phyloP scores from a whole-genome alignment of 2,329 filamentous ascomycete species.

The Sphaerulina vaccinii region DNA sequence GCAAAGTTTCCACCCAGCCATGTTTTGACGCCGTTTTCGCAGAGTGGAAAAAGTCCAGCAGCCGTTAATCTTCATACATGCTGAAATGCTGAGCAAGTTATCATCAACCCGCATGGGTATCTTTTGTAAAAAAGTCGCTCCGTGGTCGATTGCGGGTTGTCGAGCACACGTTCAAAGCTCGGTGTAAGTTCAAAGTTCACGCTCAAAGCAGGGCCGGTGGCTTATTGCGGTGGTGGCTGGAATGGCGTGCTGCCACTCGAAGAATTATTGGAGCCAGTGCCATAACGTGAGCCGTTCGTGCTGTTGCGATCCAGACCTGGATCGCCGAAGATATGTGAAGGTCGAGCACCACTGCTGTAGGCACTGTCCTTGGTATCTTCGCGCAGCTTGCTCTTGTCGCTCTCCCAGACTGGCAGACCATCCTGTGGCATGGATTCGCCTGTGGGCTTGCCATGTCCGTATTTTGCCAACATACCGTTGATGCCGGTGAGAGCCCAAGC shows the following conservation, averaged over 20 bases:
- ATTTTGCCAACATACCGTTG: constrained; percentile 69
- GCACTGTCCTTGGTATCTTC: constrained; percentile 12
- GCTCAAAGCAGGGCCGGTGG: neutral
- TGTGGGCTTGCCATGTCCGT: constrained; percentile 59
- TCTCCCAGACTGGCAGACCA: constrained; percentile 59
- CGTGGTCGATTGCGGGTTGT: neutral
- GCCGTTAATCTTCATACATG: constrained; percentile 10
- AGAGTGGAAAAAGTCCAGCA: neutral
- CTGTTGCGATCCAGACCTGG: constrained; percentile 31
- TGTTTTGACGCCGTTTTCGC: neutral
- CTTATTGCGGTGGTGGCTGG: neutral
- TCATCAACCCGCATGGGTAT: constrained; percentile 4
- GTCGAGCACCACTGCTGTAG: constrained; percentile 5
- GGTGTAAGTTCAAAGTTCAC: neutral
- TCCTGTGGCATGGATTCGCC: constrained; percentile 64
- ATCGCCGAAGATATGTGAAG: constrained; percentile 34
- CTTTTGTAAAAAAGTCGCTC: neutral
- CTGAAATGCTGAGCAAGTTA: constrained; percentile 10
- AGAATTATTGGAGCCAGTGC: constrained; percentile 15
- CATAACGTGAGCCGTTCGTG: constrained; percentile 16
- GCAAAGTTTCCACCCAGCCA: neutral
- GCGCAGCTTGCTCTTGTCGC: constrained; percentile 14
- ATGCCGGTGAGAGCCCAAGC: constrained; percentile 80
- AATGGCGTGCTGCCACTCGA: constrained; percentile 14
- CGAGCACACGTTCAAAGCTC: neutral